Evolutionary conservation across 306 rosid genomes (phyloP).

Genomic region (Betula pendula): DNA sequence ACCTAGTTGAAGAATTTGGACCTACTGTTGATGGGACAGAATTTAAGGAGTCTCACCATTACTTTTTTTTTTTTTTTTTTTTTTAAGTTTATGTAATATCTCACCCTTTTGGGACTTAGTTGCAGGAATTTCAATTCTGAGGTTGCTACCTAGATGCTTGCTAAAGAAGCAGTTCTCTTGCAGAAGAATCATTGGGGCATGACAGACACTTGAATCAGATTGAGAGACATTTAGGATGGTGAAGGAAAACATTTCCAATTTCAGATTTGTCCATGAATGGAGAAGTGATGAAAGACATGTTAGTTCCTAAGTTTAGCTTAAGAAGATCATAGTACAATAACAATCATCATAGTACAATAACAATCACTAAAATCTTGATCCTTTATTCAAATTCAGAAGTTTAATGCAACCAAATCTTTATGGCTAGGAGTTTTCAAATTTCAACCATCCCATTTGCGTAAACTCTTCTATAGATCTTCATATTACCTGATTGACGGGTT

Average conservation of each 20-base stretch:
- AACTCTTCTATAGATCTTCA: too few relatives aligned
- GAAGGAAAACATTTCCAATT: background rate
- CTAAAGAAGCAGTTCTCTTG: background rate
- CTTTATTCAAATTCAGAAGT: background rate
- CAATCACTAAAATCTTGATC: too few relatives aligned
- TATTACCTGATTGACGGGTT: too few relatives aligned
- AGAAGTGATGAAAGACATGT: background rate
- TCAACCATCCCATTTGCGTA: background rate
- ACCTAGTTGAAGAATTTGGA: background rate
- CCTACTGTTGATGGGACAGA: background rate
- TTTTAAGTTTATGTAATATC: background rate
- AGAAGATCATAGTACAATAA: too few relatives aligned
- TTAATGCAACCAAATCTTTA: background rate
- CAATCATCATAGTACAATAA: too few relatives aligned
- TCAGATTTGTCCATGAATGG: background rate
- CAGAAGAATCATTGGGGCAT: background rate
- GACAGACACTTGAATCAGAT: background rate
- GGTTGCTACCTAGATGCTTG: background rate
- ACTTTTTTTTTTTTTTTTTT: too few relatives aligned
- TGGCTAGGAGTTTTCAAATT: background rate
- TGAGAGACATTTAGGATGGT: background rate
- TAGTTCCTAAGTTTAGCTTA: too few relatives aligned
- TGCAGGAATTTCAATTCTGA: background rate
- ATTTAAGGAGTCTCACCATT: background rate
- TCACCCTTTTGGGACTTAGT: background rate